A percentile compares a stretch with the other conserved stretches of the same genome.
Conservation (phyloP, 306 rosid genomes). For the Vigna nakashimae region DNA sequence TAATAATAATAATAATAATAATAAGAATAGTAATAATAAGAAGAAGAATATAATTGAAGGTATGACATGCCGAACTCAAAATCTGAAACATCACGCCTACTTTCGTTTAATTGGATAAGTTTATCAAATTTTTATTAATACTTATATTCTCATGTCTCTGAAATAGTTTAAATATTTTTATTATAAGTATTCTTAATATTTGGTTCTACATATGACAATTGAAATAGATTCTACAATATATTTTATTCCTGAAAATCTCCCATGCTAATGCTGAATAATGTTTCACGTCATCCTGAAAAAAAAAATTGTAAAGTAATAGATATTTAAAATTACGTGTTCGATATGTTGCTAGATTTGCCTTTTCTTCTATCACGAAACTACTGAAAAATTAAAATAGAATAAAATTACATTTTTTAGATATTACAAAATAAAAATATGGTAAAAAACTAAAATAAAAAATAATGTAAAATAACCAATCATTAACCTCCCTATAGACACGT, state of each 20-base stretch:
- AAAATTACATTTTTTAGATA: no score
- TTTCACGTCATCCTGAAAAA: neutral
- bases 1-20: neutral
- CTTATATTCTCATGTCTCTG: neutral
- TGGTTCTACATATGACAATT: neutral
- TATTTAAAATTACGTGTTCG: neutral
- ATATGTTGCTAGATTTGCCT: neutral
- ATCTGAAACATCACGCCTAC: constrained; percentile 29
- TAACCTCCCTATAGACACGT: no score
- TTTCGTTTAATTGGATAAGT: constrained; percentile 5
- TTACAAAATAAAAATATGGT: no score
- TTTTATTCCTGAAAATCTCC: neutral
- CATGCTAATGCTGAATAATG: neutral
- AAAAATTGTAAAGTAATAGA: no score
- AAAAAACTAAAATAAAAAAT: no score
- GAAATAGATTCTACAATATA: neutral
- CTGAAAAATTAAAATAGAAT: no score
- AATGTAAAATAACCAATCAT: no score
- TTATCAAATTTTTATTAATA: neutral
- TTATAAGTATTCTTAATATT: neutral
- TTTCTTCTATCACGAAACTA: no score
- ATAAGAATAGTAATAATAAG: no score
- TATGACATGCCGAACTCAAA: neutral
- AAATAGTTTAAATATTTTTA: neutral
- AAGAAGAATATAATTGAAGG: neutral